phyloP scores from a whole-genome alignment of 2,329 filamentous ascomycete genomes.

The Colletotrichum filicis region DNA sequence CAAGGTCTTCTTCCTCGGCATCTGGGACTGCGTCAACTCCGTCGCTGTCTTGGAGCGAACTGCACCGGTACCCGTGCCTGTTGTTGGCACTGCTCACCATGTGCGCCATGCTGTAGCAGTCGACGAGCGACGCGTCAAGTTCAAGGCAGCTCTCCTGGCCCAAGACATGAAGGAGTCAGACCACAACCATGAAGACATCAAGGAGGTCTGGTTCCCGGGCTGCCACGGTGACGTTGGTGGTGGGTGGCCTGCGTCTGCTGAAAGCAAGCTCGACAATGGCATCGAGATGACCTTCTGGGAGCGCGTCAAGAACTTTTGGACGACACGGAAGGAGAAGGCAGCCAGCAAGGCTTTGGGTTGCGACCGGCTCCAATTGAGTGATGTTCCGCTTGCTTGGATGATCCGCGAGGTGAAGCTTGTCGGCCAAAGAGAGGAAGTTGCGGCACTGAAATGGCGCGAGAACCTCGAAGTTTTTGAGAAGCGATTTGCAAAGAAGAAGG shows the following conservation, averaged over 20 bases:
- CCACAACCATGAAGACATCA: conserved; percentile 50
- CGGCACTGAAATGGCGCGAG: conserved; percentile 49
- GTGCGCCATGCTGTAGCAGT: conserved; percentile 64
- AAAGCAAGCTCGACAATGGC: conserved; percentile 39
- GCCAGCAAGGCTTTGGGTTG: conserved; percentile 43
- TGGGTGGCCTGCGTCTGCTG: conserved; percentile 55
- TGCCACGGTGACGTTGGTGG: conserved; percentile 65
- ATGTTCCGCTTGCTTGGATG: conserved; percentile 64
- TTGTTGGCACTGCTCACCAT: conserved; percentile 53
- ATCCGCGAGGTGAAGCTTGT: conserved; percentile 57
- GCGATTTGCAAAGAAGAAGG: conserved; percentile 37
- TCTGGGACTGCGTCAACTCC: conserved; percentile 66
- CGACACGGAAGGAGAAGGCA: conserved; percentile 45
- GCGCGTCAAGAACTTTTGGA: conserved; percentile 49
- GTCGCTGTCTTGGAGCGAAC: conserved; percentile 55
- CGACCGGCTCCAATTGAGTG: conserved; percentile 57
- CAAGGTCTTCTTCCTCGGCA: conserved; percentile 64
- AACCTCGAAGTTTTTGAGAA: conserved; percentile 42
- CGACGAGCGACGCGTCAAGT: conserved; percentile 65
- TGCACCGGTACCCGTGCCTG: conserved; percentile 49
- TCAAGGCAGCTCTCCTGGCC: conserved; percentile 60
- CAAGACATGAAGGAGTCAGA: conserved; percentile 48
- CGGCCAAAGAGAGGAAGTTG: conserved; percentile 42
- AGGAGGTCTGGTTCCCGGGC: conserved; percentile 66
- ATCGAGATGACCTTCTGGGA: conserved; percentile 45